These are phyloP conservation scores for Leonotis leonurus DNA, from an alignment of 257 asterid genomes.

Conservation along the genomic window DNA sequence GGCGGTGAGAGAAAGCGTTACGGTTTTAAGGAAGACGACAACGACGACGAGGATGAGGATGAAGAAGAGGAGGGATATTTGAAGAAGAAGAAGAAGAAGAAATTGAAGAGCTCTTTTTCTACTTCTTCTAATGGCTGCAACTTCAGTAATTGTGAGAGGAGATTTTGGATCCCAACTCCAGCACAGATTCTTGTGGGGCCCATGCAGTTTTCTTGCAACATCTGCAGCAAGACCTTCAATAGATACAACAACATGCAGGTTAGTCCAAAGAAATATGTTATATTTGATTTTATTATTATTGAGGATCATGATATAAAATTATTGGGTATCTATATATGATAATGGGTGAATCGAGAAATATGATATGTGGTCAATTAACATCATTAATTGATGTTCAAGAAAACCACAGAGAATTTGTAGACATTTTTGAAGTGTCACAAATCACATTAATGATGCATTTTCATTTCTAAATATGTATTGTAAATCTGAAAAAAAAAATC, in stretches of 20 bases:
- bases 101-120: neutral
- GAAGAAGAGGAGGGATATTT: constrained; percentile 21
- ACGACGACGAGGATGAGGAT: constrained; percentile 15
- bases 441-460: neutral
- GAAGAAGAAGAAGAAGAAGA: constrained; percentile 22
- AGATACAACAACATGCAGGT: constrained; percentile 99
- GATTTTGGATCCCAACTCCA: constrained; percentile 92
- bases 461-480: neutral
- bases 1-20: neutral
- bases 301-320: no score
- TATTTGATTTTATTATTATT: neutral
- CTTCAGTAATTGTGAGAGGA: constrained; percentile 30
- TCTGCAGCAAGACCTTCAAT: constrained; percentile 84
- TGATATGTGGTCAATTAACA: no score
- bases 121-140: constrained; percentile 12
- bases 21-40: constrained; percentile 13
- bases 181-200: constrained; percentile 94
- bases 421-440: neutral
- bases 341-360: neutral
- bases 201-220: constrained; percentile 79
- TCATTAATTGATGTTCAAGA: no score
- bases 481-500: neutral
- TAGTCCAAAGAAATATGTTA: neutral
- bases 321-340: neutral
- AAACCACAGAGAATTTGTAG: no score